Percentiles rank a stretch among this genome's conserved stretches.
These are phyloP conservation scores for Sclerotinia nivalis DNA, from an alignment of 2,329 filamentous ascomycete genomes.

Conservation along the genomic window DNA sequence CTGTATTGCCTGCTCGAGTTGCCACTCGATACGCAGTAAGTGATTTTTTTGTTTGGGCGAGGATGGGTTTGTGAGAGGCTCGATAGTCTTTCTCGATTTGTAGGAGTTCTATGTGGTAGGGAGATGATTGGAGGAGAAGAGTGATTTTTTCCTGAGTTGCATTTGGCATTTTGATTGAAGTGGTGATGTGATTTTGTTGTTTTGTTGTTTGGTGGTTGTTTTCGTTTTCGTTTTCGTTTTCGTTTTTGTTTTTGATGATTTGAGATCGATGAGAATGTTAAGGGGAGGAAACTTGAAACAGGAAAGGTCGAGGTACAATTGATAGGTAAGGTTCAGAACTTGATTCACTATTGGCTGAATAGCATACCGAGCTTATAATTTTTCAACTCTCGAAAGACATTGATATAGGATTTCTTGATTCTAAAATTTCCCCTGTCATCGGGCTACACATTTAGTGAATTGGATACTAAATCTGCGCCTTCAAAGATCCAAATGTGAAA, in stretches of 20 bases:
- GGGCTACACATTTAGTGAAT: no score
- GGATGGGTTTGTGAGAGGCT: not conserved
- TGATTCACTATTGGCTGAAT: not conserved
- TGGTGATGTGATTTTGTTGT: not conserved
- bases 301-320: no score
- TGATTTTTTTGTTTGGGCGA: not conserved
- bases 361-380: not conserved
- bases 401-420: not conserved
- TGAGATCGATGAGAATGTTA: not conserved
- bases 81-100: not conserved
- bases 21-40: not conserved
- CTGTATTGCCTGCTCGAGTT: not conserved
- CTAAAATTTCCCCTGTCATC: not conserved
- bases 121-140: not conserved
- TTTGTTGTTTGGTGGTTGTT: not conserved
- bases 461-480: not conserved
- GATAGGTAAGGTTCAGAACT: not conserved
- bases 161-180: not conserved
- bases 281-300: not conserved
- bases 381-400: no score
- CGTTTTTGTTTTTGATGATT: not conserved
- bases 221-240: rapidly evolving
- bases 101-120: not conserved
- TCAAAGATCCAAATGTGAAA: not conserved
- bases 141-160: not conserved